phyloP scores from a whole-genome alignment of 1,139 yeast genomes.

The Candida sanyaensis region DNA sequence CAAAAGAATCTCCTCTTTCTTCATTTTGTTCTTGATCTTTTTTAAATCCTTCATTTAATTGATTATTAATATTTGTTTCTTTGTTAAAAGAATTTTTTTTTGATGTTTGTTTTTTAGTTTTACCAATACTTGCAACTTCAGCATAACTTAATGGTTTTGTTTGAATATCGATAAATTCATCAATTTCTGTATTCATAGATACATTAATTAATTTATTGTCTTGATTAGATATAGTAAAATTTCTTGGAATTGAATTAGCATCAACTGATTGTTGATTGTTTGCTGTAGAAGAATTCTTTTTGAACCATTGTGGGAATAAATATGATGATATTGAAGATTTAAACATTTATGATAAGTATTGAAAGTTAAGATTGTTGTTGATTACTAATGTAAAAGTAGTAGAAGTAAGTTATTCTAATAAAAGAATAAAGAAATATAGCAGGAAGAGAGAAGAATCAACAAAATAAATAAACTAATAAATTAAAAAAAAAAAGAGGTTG shows the following conservation, averaged over 20 bases:
- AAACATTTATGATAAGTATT: constrained; percentile 10
- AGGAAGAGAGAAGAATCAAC: too few species aligned
- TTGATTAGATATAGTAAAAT: constrained; percentile 30
- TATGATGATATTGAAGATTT: constrained; percentile 12
- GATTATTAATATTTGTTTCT: constrained; percentile 8
- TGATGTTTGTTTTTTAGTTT: constrained; percentile 14
- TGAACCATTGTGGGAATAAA: constrained; percentile 17
- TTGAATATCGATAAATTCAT: constrained; percentile 22
- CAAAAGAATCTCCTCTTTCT: not conserved
- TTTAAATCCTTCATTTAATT: constrained; percentile 9
- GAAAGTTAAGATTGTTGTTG: too few species aligned
- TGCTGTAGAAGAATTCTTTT: constrained; percentile 5
- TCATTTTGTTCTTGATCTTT: not conserved
- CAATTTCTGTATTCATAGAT: constrained; percentile 28
- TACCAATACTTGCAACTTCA: constrained; percentile 41
- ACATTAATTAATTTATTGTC: constrained; percentile 33
- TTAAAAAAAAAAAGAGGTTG: too few species aligned
- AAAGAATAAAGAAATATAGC: too few species aligned
- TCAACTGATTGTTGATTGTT: constrained; percentile 7
- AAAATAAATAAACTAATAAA: too few species aligned
- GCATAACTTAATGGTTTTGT: constrained; percentile 43
- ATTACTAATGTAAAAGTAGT: too few species aligned
- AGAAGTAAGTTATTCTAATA: too few species aligned
- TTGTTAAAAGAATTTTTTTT: constrained; percentile 7
- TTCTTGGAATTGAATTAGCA: constrained; percentile 23